Evolutionary conservation across 805 yeast genomes (phyloP), one percentile per base, ranked within the genome.

Genomic region (Ogataea glucozyma): DNA sequence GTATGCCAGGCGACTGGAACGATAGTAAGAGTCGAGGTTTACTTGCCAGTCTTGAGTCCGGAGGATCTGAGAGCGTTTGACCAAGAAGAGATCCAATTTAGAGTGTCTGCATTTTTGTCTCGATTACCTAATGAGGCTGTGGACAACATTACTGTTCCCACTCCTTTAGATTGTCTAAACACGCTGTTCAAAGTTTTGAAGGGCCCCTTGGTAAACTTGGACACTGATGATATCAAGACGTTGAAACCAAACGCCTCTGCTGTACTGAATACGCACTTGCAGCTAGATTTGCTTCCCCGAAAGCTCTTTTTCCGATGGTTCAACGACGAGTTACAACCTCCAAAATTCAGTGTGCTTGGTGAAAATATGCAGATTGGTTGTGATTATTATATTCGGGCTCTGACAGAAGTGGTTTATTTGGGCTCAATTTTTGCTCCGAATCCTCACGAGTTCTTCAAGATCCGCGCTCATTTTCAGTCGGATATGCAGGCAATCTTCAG

Each of bases 101-200:
- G 95, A 51, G 79, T 76, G 48, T 58, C 65, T 11, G 63, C 67
- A 4, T 59, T 49, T 49, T 42, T 49, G 50, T 67, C 62, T 49
- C 53, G 48, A 38, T 17, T 50, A 2, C 46, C 49, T 1, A 42
- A 36, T 11, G 14, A 29, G 8, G 29, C 31, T 12, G 29, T 45
- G 6, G 48, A 42, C 32, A 45, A 42, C 2, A 18, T 54, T 60
- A 38, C 45, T 7, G 33, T 48, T 1, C 90, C 95, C 0, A 64
- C 77, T 3, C 75, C 81, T 3, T 59, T 75, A 0, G 76, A 73
- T 32, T 83, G 95, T 52, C 66, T 85, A 17, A 67, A 69, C 37
- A 83, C 88, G 0, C 55, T 88, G 13, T 71, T 75, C 51, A 79
- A 78, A 47, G 83, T 85, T 7, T 64, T 87, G 35, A 77, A 71